Evolutionary conservation across 345 rosid genomes (phyloP).

Genomic region (Hypericum androsaemum): DNA sequence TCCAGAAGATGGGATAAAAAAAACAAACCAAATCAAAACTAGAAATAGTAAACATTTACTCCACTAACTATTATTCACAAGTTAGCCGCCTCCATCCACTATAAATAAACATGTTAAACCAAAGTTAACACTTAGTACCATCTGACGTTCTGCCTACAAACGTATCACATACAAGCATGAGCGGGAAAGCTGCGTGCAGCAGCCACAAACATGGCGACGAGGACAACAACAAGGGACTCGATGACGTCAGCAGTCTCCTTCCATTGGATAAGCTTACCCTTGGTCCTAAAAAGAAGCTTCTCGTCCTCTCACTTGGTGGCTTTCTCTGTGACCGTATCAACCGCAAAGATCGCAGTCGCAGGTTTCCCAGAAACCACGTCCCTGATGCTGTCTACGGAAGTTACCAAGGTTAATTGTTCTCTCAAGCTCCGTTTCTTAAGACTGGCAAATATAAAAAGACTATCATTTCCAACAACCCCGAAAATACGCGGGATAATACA

Average conservation of each 20-base stretch:
- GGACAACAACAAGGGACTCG: neutral
- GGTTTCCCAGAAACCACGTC: constrained; percentile 1
- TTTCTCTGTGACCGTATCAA: constrained; percentile 27
- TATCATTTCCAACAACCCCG: too few relatives aligned
- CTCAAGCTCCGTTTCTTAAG: neutral
- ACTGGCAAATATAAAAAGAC: too few relatives aligned
- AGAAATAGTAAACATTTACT: too few relatives aligned
- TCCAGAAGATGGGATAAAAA: too few relatives aligned
- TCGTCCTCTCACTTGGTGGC: constrained; percentile 23
- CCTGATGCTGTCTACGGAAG: constrained; percentile 27
- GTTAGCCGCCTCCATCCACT: too few relatives aligned
- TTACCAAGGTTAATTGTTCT: constrained; percentile 12
- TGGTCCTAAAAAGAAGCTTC: constrained; percentile 23
- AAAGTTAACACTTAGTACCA: too few relatives aligned
- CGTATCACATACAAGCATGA: neutral
- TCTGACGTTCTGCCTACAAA: too few relatives aligned
- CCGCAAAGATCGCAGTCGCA: neutral
- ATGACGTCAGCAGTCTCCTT: neutral
- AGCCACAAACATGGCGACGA: neutral
- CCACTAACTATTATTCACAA: too few relatives aligned
- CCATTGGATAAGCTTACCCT: constrained; percentile 7
- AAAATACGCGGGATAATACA: too few relatives aligned
- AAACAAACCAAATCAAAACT: too few relatives aligned
- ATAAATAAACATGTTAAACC: too few relatives aligned
- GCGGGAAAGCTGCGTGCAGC: neutral